A percentile compares a stretch with the other conserved stretches of the same genome.
phyloP scores from a whole-genome alignment of 495 filamentous ascomycete genomes.

The Lentithecium fluviatile region DNA sequence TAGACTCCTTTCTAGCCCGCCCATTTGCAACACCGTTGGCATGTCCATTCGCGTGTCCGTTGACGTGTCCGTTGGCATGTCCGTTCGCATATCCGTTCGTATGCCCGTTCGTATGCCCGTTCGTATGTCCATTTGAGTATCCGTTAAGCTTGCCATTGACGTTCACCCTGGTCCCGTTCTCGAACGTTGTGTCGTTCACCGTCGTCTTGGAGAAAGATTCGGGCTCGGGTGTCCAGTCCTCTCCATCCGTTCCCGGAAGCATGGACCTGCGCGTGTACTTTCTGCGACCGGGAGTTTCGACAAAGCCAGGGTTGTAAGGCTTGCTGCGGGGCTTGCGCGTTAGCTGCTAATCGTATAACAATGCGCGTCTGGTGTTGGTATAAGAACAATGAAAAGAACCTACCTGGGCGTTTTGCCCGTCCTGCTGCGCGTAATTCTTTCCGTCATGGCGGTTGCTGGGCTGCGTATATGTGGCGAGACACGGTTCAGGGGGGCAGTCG shows the following conservation, averaged over 20 bases:
- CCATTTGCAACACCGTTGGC: constrained; percentile 32
- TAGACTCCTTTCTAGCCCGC: constrained; percentile 10
- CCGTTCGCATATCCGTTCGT: constrained; percentile 31
- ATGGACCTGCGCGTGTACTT: constrained; percentile 40
- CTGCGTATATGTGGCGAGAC: background rate
- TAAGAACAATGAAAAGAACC: background rate
- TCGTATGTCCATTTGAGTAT: constrained; percentile 10
- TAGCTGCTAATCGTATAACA: background rate
- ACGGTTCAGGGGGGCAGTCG: constrained; percentile 16
- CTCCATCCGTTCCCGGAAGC: constrained; percentile 20
- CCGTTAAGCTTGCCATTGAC: constrained; percentile 10
- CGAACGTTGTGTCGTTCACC: background rate
- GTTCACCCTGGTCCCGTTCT: background rate
- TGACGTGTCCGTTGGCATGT: constrained; percentile 25
- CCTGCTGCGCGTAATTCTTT: constrained; percentile 43
- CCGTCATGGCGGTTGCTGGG: constrained; percentile 20
- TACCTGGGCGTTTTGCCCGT: constrained; percentile 47
- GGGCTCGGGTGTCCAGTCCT: constrained; percentile 26
- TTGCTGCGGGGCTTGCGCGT: constrained; percentile 29
- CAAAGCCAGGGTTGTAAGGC: constrained; percentile 44
- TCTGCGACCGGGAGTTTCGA: constrained; percentile 46
- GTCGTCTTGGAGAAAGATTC: background rate
- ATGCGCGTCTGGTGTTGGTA: background rate
- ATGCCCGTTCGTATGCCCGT: too few species aligned
- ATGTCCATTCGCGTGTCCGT: constrained; percentile 28